Evolutionary conservation across 2,329 filamentous ascomycete genomes (phyloP), one percentile per base, ranked within the genome.

Genomic region (Ophiostoma ips): DNA sequence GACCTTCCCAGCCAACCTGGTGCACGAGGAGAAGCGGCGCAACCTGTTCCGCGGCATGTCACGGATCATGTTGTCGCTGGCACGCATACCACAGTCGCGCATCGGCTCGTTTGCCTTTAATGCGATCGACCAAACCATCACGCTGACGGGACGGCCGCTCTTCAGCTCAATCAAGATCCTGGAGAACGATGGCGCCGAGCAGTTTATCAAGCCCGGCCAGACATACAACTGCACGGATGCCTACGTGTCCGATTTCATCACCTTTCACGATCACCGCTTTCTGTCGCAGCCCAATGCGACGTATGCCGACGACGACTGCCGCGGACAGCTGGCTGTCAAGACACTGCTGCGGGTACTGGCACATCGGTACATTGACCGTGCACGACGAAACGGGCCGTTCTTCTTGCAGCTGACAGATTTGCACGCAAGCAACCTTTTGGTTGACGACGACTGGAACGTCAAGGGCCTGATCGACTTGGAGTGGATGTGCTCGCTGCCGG

Each of bases 381-480:
- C 13, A 33, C 46, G 5, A 9, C 40, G 46, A 11, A 34, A 46
- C 45, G 50, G 46, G 5, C 50, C 50, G 2, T 63, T 59, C 48
- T 35, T 48, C 51, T 56, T 63, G 21, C 51, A 57, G 33, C 50
- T 64, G 51, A 61, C 58, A 37, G 60, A 64, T 50, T 47, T 61
- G 41, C 57, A 63, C 54, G 40, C 41, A 19, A 60, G 57, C 43
- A 64, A 64, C 46, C 58, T 64, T 41, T 58, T 64, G 36, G 59
- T 63, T 40, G 61, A 65, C 53, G 49, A 60, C 51, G 49, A 61
- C 43, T 62, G 60, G 60, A 63, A 65, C 46, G 55, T 64, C 37
- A 63, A 58, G 24, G 58, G 58, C 53, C 47, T 64, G 3, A 59
- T 63, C n/a, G 61, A 65, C 49, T 57, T 59, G 41, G 61, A 65